Evolutionary conservation across 306 rosid genomes (phyloP), one percentile per base, ranked within the genome.

Genomic region (Medicago arabica): DNA sequence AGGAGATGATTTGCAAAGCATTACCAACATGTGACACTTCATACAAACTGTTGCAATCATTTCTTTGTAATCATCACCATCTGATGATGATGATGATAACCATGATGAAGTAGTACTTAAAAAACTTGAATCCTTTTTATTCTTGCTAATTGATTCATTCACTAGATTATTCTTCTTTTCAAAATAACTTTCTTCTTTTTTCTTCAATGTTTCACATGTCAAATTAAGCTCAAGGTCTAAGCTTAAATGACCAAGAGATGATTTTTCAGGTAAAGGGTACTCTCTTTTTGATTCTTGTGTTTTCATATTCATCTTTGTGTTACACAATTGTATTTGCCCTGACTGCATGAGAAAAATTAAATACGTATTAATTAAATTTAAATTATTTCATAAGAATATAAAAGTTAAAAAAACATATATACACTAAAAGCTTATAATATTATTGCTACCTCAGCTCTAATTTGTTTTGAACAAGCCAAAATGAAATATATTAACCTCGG

Each of bases 31-130:
- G 82, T 92, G 97, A 74, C 99, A 95, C 72, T 63, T 71, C 89
- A 79, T 83, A 87, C 99, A 95, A 66, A 95, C 99, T 12, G 89
- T 83, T 3, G 99, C 93, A 28, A 86, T 88, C 97, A 95, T 95
- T 77, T 92, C 97, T 64, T 76, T 86, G 31, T 81, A 78, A 44
- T 82, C 64, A 23, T 58, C 89, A 18, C 78, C 75, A 19, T 85
- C 89, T 1, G 81, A 72, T 28, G 89, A 82, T 81, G 89, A 21
- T 21, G 28, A 28, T 28, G 31, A 80, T 85, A 85, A 74, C 88
- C 92, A 87, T 51, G 90, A 75, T 4, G 85, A 85, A 75, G 55
- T 69, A 13, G 53, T 54, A 17, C 15, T 44, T 43, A 59, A 64
- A 39, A 31, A 79, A 3, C 75, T 66, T 15, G 78, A 74, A 51